Percentiles rank a stretch among this genome's conserved stretches.
Evolutionary conservation across 2,329 filamentous ascomycete species (phyloP).

Genomic region (Aciculosporium take): DNA sequence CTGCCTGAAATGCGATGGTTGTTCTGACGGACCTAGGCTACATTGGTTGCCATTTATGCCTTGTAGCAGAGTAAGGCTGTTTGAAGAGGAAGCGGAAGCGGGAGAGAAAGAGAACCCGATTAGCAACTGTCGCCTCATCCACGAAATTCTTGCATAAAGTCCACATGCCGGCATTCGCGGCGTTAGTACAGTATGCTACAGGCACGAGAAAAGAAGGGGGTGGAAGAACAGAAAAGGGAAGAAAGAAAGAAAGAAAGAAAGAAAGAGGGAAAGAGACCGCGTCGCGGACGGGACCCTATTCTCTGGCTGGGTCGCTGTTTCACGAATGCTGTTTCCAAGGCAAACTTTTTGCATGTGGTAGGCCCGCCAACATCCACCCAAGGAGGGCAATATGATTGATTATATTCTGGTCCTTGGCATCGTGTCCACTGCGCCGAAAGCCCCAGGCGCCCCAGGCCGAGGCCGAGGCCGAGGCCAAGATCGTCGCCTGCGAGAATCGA

Average conservation of each 20-base stretch:
- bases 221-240: too few species aligned
- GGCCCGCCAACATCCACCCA: not conserved
- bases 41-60: too few species aligned
- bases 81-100: not conserved
- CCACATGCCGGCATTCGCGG: conserved; percentile 1
- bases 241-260: too few species aligned
- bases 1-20: too few species aligned
- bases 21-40: too few species aligned
- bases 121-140: not conserved
- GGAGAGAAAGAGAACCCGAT: conserved; percentile 18
- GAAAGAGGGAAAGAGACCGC: too few species aligned
- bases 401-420: not conserved
- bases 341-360: not conserved
- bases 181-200: conserved; percentile 1
- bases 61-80: not conserved
- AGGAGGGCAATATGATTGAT: not conserved
- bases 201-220: not conserved
- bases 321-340: not conserved
- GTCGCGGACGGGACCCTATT: not conserved
- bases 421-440: not conserved
- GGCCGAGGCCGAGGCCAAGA: not conserved
- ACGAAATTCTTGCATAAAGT: conserved; percentile 2
- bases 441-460: too few species aligned
- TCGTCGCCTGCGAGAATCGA: not conserved
- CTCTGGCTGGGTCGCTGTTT: not conserved